Evolutionary conservation across 768 basidiomycete species (phyloP), one percentile per base, ranked within the genome.

Genomic region (Cystofilobasidium capitatum): DNA sequence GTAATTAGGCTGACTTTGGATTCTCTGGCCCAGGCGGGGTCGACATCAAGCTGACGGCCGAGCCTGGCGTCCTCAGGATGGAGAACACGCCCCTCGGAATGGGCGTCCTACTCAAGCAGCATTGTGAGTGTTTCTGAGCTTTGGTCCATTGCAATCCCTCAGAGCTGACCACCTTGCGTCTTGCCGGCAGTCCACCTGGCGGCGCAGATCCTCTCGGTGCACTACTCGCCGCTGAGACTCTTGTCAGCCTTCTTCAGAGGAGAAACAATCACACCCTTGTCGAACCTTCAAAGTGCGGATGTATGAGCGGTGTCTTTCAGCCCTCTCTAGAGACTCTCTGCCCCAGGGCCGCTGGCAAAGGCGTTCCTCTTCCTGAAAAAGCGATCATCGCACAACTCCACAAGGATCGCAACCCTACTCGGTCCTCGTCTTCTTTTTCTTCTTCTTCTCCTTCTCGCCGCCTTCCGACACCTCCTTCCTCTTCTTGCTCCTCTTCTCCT

Each of bases 61-160:
- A 39, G n/a, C 57, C 37, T 31, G 24, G 35, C 12, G 36, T 63
- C 14, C 58, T 66, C 36, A 45, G 40, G 24, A 22, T 44, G 20
- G 40, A 70, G 70, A 76, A 73, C 49, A 58, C 66, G 17, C 72
- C 74, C 7, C 72, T 76, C 14, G 58, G 73, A 26, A 68, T 73
- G 35, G 63, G 71, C 3, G 65, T 59, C 22, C 72, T 76, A 33
- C 75, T 76, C 64, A 74, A 73, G 68, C 73, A 76, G 59, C 70
- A 76, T 58, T 57, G 75, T 75, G 44, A 45, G 74, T 70, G 17
- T 35, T 17, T 17, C 26, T 33, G 29, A 24, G 17, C 17, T 16
- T 45, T 29, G 0, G 45, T 17, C 26, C 20, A 20, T 0, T 6
- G n/a, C n/a, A 24, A 12, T 31, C 13, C 24, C 24, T 65, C 13